Percentiles rank a stretch among this genome's conserved stretches.
phyloP scores from a whole-genome alignment of 116 monocot species.

The Thalassia testudinum region DNA sequence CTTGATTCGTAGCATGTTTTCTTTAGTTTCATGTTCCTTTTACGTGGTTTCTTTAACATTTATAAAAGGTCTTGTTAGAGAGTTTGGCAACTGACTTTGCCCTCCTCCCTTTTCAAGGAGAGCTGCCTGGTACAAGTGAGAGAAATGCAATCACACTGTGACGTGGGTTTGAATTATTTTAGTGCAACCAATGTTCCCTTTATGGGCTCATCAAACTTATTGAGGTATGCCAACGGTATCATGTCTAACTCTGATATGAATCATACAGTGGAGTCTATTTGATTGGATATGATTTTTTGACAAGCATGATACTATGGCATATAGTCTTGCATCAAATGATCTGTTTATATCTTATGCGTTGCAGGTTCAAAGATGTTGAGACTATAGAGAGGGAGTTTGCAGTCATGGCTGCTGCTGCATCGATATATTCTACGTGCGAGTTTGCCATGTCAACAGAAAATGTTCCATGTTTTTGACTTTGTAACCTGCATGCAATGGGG shows the following conservation, averaged over 20 bases:
- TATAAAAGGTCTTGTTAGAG: too few species aligned
- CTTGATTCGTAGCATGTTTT: background rate
- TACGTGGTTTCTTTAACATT: background rate
- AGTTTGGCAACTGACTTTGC: background rate
- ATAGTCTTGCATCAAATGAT: too few species aligned
- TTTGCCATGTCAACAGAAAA: constrained; percentile 33
- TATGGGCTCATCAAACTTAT: background rate
- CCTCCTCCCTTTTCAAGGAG: constrained; percentile 30
- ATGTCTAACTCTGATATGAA: background rate
- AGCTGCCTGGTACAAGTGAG: constrained; percentile 62
- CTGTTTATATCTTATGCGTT: background rate
- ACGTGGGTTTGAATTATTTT: constrained; percentile 35
- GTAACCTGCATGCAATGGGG: too few species aligned
- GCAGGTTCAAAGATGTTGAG: constrained; percentile 20
- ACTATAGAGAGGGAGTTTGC: constrained; percentile 29
- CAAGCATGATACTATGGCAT: background rate
- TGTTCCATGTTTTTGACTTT: constrained; percentile 8
- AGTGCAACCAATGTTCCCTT: background rate
- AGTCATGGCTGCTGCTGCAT: constrained; percentile 76
- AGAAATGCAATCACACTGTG: constrained; percentile 59
- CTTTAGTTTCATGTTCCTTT: background rate
- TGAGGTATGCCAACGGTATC: background rate
- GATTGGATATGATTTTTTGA: background rate
- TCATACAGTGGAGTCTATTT: background rate
- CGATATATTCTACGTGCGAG: constrained; percentile 82